These are phyloP conservation scores for Hydnomerulius pinastri DNA, from an alignment of 768 basidiomycete species.

Conservation along the genomic window DNA sequence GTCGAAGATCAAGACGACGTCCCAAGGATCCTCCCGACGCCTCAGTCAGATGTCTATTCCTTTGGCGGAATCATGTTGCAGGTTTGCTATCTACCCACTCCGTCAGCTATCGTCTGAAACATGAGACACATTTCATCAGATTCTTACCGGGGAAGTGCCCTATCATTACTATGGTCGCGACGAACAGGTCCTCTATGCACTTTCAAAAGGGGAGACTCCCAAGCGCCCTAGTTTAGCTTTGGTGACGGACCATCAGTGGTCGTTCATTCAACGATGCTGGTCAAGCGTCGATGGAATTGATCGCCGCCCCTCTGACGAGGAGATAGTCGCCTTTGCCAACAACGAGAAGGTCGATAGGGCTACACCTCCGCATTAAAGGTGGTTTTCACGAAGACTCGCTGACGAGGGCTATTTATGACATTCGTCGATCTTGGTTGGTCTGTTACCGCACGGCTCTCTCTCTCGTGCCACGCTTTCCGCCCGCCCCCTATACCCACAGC, in stretches of 20 bases:
- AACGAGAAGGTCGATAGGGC: conserved; percentile 17
- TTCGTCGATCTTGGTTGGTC: too few species aligned
- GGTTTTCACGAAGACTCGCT: too few species aligned
- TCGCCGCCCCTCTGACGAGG: conserved; percentile 32
- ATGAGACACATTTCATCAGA: too few species aligned
- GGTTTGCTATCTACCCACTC: conserved; percentile 9
- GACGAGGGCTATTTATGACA: too few species aligned
- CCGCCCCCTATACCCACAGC: too few species aligned
- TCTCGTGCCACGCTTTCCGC: too few species aligned
- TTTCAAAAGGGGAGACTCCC: conserved; percentile 15
- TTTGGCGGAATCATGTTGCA: conserved; percentile 21
- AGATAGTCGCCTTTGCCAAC: conserved; percentile 26
- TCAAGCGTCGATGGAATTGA: conserved; percentile 25
- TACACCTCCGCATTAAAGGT: too few species aligned
- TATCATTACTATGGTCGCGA: conserved; percentile 24
- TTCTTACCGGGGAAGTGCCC: conserved; percentile 22
- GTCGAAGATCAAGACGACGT: not conserved
- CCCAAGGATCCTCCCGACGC: conserved; percentile 13
- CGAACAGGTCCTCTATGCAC: conserved; percentile 16
- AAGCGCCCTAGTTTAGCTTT: conserved; percentile 6
- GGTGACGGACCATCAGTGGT: conserved; percentile 24
- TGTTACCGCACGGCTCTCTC: too few species aligned
- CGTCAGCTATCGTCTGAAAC: too few species aligned
- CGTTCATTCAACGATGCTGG: conserved; percentile 26
- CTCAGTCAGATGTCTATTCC: conserved; percentile 40